Conservation (phyloP, 208 protist species). For the Crithidia brevicula region DNA sequence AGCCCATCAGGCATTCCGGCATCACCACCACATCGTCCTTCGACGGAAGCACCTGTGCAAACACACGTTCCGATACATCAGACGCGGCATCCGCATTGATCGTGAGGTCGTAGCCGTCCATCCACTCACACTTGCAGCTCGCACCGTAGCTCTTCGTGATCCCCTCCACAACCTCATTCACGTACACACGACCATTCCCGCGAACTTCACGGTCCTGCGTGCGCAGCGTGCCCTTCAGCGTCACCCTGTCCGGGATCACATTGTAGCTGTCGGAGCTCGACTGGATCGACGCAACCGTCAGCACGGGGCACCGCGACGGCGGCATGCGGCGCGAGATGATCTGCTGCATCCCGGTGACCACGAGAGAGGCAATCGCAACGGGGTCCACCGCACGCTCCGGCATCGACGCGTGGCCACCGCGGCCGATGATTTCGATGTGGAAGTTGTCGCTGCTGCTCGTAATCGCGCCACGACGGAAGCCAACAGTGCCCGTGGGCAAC, state of each 20-base stretch:
- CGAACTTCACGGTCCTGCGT: slow-evolving; percentile 40
- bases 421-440: slow-evolving; percentile 40
- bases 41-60: slow-evolving; percentile 29
- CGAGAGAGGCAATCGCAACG: slow-evolving; percentile 41
- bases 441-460: slow-evolving; percentile 36
- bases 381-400: slow-evolving; percentile 61
- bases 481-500: slow-evolving; percentile 19
- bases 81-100: slow-evolving; percentile 48
- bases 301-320: slow-evolving; percentile 42
- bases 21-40: slow-evolving; percentile 35
- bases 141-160: slow-evolving; percentile 34
- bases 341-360: slow-evolving; percentile 53
- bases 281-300: slow-evolving; percentile 44
- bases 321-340: slow-evolving; percentile 54
- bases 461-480: slow-evolving; percentile 32
- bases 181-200: slow-evolving; percentile 20
- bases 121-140: slow-evolving; percentile 28
- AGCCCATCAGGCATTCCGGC: slow-evolving; percentile 27
- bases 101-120: slow-evolving; percentile 50
- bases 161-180: slow-evolving; percentile 40
- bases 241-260: slow-evolving; percentile 56
- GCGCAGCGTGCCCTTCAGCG: slow-evolving; percentile 56
- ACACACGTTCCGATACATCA: slow-evolving; percentile 35
- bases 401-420: slow-evolving; percentile 66
- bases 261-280: slow-evolving; percentile 59